phyloP scores from a whole-genome alignment of 1,284 basidiomycete species.

The Crucibulum cyathiforme region DNA sequence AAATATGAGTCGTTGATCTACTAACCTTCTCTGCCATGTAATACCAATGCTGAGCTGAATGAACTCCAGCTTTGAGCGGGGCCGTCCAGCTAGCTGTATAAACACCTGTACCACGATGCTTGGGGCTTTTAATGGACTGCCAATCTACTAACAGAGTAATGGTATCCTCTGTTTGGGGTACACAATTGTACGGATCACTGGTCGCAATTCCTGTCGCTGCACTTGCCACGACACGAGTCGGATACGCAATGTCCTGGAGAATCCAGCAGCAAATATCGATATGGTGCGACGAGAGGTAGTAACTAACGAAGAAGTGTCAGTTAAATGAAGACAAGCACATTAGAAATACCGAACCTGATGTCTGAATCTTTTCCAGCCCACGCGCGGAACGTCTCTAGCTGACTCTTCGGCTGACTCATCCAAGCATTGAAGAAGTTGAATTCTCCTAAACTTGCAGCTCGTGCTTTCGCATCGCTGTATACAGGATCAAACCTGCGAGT shows the following conservation, averaged over 20 bases:
- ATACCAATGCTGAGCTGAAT: constrained; percentile 92
- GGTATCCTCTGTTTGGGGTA: constrained; percentile 88
- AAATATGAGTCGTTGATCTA: neutral
- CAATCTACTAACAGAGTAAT: constrained; percentile 95
- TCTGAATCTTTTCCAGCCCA: constrained; percentile 96
- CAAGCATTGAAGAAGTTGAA: constrained; percentile 91
- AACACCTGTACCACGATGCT: constrained; percentile 79
- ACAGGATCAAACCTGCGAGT: constrained; percentile 83
- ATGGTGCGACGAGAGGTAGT: constrained; percentile 94
- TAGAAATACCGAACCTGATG: constrained; percentile 61
- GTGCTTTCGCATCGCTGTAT: constrained; percentile 87
- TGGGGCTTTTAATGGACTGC: constrained; percentile 75
- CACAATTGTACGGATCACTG: constrained; percentile 83
- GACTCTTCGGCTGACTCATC: constrained; percentile 97
- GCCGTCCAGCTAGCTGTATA: constrained; percentile 94
- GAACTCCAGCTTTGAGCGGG: constrained; percentile 77
- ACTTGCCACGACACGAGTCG: constrained; percentile 86
- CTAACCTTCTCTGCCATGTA: constrained; percentile 89
- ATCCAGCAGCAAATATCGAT: constrained; percentile 94
- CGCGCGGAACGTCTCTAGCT: constrained; percentile 91
- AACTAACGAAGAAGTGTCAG: constrained; percentile 50
- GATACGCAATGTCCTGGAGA: constrained; percentile 78
- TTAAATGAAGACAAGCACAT: neutral
- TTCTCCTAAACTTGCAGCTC: constrained; percentile 81
- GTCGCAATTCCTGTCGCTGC: constrained; percentile 91